Evolutionary conservation across 2,329 filamentous ascomycete species (phyloP).

Genomic region (Phaeoacremonium minimum): DNA sequence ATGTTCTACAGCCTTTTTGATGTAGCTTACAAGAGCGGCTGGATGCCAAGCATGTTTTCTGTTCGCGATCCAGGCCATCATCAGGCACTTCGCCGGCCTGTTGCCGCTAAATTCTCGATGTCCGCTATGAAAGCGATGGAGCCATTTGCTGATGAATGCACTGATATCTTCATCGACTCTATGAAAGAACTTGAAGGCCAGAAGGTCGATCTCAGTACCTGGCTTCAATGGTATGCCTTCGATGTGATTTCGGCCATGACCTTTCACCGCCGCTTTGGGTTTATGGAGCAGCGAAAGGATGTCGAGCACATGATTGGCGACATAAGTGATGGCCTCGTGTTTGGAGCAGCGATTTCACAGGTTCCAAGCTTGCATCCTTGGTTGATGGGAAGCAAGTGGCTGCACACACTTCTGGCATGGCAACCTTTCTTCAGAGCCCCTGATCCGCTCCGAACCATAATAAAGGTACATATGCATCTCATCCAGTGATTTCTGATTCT

Average conservation of each 20-base stretch:
- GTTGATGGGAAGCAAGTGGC: slow-evolving; percentile 2
- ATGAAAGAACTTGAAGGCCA: neutral
- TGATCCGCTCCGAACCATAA: too few relatives aligned
- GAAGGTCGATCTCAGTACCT: slow-evolving; percentile 18
- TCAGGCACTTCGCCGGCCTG: slow-evolving; percentile 1
- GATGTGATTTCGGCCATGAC: slow-evolving; percentile 55
- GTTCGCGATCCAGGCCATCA: neutral
- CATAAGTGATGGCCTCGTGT: slow-evolving; percentile 13
- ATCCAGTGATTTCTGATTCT: too few relatives aligned
- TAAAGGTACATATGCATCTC: too few relatives aligned
- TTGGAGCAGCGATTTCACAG: too few relatives aligned
- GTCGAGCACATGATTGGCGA: slow-evolving; percentile 53
- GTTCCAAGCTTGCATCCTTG: neutral
- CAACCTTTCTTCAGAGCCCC: too few relatives aligned
- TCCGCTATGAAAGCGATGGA: slow-evolving; percentile 5
- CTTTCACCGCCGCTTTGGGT: slow-evolving; percentile 57
- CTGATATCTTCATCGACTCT: slow-evolving; percentile 1
- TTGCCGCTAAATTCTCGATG: slow-evolving; percentile 3
- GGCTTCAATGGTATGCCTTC: slow-evolving; percentile 62
- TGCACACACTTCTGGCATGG: too few relatives aligned
- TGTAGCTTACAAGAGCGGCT: neutral
- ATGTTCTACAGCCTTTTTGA: neutral
- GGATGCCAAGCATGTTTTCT: neutral
- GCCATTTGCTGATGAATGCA: slow-evolving; percentile 4
- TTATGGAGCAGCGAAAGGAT: slow-evolving; percentile 56